phyloP scores from a whole-genome alignment of 129 eudicot genomes.

The Ambrosia artemisiifolia region DNA sequence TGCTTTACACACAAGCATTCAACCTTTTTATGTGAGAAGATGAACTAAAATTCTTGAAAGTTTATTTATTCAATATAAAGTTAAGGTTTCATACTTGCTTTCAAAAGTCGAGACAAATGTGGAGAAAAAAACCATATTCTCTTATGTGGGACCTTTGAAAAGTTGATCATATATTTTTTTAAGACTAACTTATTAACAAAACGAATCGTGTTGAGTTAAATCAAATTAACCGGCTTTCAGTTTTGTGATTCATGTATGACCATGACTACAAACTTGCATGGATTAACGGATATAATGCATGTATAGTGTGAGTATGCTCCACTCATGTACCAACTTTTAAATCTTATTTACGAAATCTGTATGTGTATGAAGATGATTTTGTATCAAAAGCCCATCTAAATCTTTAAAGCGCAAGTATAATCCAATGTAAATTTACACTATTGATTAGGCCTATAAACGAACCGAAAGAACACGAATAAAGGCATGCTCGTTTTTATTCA shows the following conservation, averaged over 20 bases:
- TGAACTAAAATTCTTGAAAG: slow-evolving; percentile 19
- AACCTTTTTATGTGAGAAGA: slow-evolving; percentile 40
- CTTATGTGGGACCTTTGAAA: slow-evolving; percentile 16
- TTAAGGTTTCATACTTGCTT: slow-evolving; percentile 32
- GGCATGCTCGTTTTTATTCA: too few relatives aligned
- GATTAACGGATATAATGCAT: not conserved
- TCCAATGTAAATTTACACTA: not conserved
- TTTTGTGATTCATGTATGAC: not conserved
- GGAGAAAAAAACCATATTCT: slow-evolving; percentile 20
- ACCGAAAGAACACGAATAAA: too few relatives aligned
- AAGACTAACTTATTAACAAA: too few relatives aligned
- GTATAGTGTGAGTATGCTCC: not conserved
- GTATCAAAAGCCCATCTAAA: not conserved
- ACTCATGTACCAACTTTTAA: not conserved
- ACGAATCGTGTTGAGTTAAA: too few relatives aligned
- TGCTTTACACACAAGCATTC: slow-evolving; percentile 60
- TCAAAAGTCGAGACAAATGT: slow-evolving; percentile 54
- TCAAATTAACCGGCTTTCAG: too few relatives aligned
- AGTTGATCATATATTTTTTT: not conserved
- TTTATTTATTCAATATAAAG: slow-evolving; percentile 39
- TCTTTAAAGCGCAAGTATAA: not conserved
- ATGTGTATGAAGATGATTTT: not conserved
- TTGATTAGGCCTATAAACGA: too few relatives aligned
- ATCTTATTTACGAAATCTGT: not conserved
- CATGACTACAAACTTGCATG: not conserved